Evolutionary conservation across 2,329 filamentous ascomycete species (phyloP).

Genomic region (Chalaropsis thielavioides): DNA sequence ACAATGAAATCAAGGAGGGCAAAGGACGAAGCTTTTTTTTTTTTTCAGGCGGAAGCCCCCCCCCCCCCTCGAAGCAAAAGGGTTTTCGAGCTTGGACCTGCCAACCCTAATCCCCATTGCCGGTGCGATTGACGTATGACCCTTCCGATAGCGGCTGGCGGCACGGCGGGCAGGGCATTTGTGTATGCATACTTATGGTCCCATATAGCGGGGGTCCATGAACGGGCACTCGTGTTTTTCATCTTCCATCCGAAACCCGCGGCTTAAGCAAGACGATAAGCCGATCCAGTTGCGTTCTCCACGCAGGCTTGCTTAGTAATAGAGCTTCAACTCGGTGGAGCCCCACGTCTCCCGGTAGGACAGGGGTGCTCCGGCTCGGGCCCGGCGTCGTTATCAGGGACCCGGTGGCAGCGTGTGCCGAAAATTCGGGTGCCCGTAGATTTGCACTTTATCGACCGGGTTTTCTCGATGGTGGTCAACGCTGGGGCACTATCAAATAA

Average conservation of each 20-base stretch:
- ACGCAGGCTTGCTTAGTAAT: neutral
- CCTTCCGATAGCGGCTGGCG: slow-evolving; percentile 16
- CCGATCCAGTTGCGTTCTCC: neutral
- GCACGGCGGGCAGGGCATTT: neutral
- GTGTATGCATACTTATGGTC: neutral
- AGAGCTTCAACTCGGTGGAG: neutral
- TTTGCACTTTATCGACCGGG: too few species aligned
- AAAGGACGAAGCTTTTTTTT: neutral
- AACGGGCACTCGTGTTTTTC: neutral
- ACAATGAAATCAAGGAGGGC: neutral
- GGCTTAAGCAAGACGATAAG: neutral
- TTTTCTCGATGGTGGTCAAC: neutral
- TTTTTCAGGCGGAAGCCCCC: neutral
- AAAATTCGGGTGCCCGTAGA: neutral
- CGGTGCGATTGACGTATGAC: neutral
- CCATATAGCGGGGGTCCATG: neutral
- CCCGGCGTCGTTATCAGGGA: neutral
- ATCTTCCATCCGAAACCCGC: neutral
- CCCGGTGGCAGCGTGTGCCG: neutral
- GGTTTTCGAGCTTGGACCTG: neutral
- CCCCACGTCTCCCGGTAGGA: neutral
- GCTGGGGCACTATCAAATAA: neutral
- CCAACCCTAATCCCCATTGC: neutral
- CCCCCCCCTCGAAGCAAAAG: neutral
- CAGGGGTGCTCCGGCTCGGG: neutral